A percentile compares a stretch with the other conserved stretches of the same genome.
These are phyloP conservation scores for Puccinia horiana DNA, from an alignment of 1,284 basidiomycete genomes.

Conservation along the genomic window DNA sequence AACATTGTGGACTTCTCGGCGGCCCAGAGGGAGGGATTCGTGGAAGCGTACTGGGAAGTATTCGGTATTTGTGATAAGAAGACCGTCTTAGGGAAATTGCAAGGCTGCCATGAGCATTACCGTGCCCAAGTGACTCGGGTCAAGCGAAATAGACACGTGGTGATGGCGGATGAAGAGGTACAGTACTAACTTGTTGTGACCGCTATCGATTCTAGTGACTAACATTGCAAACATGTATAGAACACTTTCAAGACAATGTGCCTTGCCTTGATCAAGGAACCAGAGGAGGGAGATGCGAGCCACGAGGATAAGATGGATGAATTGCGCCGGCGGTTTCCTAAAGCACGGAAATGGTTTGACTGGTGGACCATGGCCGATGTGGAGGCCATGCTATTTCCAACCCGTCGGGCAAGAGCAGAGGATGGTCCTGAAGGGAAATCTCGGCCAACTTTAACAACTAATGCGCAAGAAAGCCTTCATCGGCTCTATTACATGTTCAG, in stretches of 20 bases:
- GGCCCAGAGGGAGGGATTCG: not conserved
- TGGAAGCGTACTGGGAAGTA: slow-evolving; percentile 10
- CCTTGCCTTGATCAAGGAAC: not conserved
- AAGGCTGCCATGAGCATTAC: slow-evolving; percentile 27
- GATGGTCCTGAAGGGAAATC: not conserved
- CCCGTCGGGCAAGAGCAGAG: not conserved
- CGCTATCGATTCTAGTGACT: too few species aligned
- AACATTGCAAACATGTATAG: too few species aligned
- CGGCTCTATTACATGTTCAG: slow-evolving; percentile 10
- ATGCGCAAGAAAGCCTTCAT: slow-evolving; percentile 10
- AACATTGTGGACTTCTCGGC: slow-evolving; percentile 14
- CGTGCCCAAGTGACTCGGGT: not conserved
- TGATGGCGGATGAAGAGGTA: slow-evolving; percentile 2
- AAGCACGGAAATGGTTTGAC: not conserved
- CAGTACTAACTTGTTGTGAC: not conserved
- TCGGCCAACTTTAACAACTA: not conserved
- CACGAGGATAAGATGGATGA: not conserved
- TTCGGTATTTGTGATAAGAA: not conserved
- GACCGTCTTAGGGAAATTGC: not conserved
- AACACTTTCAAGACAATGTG: not conserved
- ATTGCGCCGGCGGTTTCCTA: not conserved
- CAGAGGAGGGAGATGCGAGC: not conserved
- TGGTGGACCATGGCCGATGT: slow-evolving; percentile 19
- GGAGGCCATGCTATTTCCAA: not conserved
- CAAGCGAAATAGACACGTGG: not conserved